phyloP scores from a whole-genome alignment of 176 grass and related monocot species.

The Ampelocalamus luodianensis region DNA sequence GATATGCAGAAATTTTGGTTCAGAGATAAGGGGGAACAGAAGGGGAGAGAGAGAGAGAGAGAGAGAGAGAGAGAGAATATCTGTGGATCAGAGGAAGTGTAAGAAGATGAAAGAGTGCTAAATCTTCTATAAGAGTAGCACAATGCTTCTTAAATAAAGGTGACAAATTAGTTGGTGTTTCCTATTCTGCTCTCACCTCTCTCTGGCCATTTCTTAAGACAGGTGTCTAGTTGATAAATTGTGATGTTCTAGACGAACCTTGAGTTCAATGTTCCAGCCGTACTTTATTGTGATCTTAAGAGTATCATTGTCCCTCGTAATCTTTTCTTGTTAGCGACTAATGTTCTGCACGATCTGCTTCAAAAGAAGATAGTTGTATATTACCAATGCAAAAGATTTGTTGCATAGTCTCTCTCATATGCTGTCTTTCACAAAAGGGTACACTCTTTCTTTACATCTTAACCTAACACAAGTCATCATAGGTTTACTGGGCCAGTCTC shows the following conservation, averaged over 20 bases:
- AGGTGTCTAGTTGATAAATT: conserved; percentile 5
- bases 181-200: neutral
- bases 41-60: neutral
- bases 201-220: conserved; percentile 11
- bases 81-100: neutral
- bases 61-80: neutral
- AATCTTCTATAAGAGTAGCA: conserved; percentile 27
- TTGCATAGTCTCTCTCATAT: conserved; percentile 14
- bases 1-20: neutral
- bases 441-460: conserved; percentile 16
- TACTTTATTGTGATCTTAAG: neutral
- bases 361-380: conserved; percentile 8
- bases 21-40: neutral
- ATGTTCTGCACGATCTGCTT: conserved; percentile 28
- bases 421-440: neutral
- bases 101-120: conserved; percentile 13
- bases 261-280: neutral
- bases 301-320: neutral
- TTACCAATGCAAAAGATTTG: conserved; percentile 5
- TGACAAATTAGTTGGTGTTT: conserved; percentile 18
- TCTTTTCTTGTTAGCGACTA: conserved; percentile 2
- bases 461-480: conserved; percentile 2
- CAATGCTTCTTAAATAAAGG: conserved; percentile 32
- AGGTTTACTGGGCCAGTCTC: neutral
- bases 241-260: neutral